Evolutionary conservation across 352 stramenopile species (phyloP).

Genomic region (Peronospora destructor): DNA sequence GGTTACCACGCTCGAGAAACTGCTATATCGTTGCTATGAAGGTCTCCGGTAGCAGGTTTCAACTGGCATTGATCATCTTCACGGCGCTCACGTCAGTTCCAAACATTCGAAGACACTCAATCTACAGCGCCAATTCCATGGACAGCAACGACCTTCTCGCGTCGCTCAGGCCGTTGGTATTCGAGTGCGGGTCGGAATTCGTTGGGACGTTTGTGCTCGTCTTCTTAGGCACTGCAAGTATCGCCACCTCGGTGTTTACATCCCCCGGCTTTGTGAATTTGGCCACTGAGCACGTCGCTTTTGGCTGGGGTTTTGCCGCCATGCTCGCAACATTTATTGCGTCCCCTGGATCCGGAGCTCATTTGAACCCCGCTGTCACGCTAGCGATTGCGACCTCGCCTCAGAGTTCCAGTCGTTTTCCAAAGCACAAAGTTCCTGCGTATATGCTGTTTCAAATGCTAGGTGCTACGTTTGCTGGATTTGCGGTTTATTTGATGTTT

Average conservation of each 20-base stretch:
- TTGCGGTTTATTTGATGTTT: constrained; percentile 45
- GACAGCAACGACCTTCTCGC: constrained; percentile 12
- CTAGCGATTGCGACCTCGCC: constrained; percentile 42
- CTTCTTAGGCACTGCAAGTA: constrained; percentile 31
- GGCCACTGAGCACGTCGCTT: constrained; percentile 15
- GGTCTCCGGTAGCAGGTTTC: constrained; percentile 1
- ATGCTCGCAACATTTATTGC: constrained; percentile 46
- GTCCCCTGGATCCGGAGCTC: constrained; percentile 43
- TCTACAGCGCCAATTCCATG: constrained; percentile 1
- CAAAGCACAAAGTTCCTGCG: constrained; percentile 38
- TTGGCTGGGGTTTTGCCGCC: constrained; percentile 37
- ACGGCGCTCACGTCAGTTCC: constrained; percentile 8
- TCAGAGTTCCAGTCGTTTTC: constrained; percentile 23
- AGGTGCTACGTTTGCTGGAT: constrained; percentile 38
- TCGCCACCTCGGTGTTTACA: constrained; percentile 17
- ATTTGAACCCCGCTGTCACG: constrained; percentile 65
- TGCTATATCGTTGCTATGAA: constrained; percentile 13
- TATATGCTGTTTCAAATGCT: constrained; percentile 58
- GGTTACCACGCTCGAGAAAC: constrained; percentile 21
- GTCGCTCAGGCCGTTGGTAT: constrained; percentile 17
- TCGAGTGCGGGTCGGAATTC: constrained; percentile 37
- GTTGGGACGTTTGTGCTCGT: constrained; percentile 36
- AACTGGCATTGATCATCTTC: constrained; percentile 13
- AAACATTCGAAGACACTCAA: constrained; percentile 1
- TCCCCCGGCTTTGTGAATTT: constrained; percentile 4